phyloP scores from a whole-genome alignment of 192 early-diverging fungal genomes.

The Backusella liffmaniae region DNA sequence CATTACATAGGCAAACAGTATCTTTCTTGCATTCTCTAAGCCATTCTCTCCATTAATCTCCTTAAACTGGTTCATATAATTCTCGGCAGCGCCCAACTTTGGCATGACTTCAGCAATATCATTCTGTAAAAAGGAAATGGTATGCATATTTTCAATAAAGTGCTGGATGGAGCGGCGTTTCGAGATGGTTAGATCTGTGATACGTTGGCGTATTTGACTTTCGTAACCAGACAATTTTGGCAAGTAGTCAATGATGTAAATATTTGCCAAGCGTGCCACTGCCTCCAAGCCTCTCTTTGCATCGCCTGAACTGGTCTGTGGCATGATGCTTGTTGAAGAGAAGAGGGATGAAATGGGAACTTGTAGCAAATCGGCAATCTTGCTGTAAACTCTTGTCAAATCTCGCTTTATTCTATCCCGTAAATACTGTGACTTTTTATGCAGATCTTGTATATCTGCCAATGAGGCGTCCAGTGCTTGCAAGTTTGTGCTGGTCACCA shows the following conservation, averaged over 20 bases:
- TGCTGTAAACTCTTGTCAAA: slow-evolving; percentile 17
- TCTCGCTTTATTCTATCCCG: slow-evolving; percentile 28
- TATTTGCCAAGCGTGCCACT: slow-evolving; percentile 43
- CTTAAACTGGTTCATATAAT: slow-evolving; percentile 19
- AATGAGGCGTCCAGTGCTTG: slow-evolving; percentile 23
- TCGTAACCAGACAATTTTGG: slow-evolving; percentile 29
- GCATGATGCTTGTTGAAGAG: not conserved
- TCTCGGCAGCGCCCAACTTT: slow-evolving; percentile 11
- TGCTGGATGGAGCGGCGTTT: slow-evolving; percentile 23
- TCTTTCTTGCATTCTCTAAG: slow-evolving; percentile 38
- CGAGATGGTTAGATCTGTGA: slow-evolving; percentile 2
- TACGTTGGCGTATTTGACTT: slow-evolving; percentile 3
- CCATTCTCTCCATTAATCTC: slow-evolving; percentile 34
- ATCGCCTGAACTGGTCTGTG: not conserved
- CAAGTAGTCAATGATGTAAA: slow-evolving; percentile 46
- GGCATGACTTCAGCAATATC: slow-evolving; percentile 27
- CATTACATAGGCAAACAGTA: slow-evolving; percentile 50
- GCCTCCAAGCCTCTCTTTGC: slow-evolving; percentile 41
- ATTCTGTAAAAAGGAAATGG: slow-evolving; percentile 26
- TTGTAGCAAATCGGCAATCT: slow-evolving; percentile 20
- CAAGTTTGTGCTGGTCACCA: slow-evolving; percentile 15
- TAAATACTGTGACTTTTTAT: slow-evolving; percentile 18
- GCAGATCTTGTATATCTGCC: slow-evolving; percentile 14
- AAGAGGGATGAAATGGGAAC: not conserved
- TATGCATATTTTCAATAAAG: slow-evolving; percentile 28